phyloP scores from a whole-genome alignment of 2,329 filamentous ascomycete genomes.

The Zasmidium citrigriseum region DNA sequence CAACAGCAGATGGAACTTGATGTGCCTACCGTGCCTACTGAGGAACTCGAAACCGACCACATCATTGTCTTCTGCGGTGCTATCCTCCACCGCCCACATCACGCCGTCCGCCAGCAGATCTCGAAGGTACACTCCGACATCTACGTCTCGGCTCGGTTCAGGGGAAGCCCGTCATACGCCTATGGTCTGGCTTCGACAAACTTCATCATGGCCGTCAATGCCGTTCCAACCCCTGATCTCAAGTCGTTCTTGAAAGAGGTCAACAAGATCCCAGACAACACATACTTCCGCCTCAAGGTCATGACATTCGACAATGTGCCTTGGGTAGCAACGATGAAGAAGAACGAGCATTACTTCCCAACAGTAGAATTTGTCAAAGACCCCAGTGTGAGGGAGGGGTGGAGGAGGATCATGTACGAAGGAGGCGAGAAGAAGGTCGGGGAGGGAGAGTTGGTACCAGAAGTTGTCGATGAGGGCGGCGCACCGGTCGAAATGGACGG shows the following conservation, averaged over 20 bases:
- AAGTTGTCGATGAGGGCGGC: conserved; percentile 22
- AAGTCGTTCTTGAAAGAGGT: conserved; percentile 79
- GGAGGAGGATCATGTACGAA: conserved; percentile 60
- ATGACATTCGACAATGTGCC: conserved; percentile 98
- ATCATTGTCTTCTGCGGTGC: conserved; percentile 95
- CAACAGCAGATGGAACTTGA: conserved; percentile 75
- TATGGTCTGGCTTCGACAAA: conserved; percentile 95
- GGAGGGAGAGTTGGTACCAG: conserved; percentile 32
- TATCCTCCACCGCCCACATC: conserved; percentile 87
- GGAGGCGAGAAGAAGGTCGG: conserved; percentile 42
- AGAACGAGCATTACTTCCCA: conserved; percentile 93
- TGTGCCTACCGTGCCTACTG: conserved; percentile 81
- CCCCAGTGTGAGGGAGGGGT: conserved; percentile 51
- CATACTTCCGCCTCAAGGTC: conserved; percentile 95
- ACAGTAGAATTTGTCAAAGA: conserved; percentile 68
- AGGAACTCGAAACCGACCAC: conserved; percentile 88
- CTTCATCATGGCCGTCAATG: conserved; percentile 96
- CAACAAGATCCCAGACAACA: conserved; percentile 89
- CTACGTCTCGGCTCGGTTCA: conserved; percentile 84
- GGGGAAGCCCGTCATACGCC: conserved; percentile 81
- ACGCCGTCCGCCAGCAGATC: conserved; percentile 96
- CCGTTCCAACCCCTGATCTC: conserved; percentile 78
- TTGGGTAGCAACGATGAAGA: conserved; percentile 99
- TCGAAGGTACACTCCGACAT: conserved; percentile 94
- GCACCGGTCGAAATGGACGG: neutral